phyloP scores from a whole-genome alignment of 495 filamentous ascomycete genomes.

The Xanthoparmelia taractica region DNA sequence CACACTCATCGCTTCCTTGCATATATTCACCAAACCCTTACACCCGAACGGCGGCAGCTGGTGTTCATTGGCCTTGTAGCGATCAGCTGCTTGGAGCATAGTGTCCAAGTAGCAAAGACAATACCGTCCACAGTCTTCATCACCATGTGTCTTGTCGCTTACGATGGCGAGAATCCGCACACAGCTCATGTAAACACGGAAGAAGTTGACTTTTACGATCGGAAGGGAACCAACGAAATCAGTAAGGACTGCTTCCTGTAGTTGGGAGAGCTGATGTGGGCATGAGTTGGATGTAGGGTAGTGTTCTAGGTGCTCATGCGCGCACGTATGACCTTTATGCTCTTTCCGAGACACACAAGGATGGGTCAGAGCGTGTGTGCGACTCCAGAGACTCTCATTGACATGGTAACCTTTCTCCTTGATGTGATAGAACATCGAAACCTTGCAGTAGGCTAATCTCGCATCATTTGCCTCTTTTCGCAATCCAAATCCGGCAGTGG shows the following conservation, averaged over 20 bases:
- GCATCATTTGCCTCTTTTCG: slow-evolving; percentile 17
- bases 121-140: slow-evolving; percentile 11
- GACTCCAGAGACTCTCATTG: slow-evolving; percentile 8
- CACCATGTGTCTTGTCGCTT: slow-evolving; percentile 22
- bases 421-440: slow-evolving; percentile 23
- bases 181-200: slow-evolving; percentile 23
- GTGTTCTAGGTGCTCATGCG: neutral
- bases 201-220: slow-evolving; percentile 24
- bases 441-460: slow-evolving; percentile 21
- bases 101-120: slow-evolving; percentile 25
- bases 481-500: slow-evolving; percentile 24
- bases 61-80: slow-evolving; percentile 10
- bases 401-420: slow-evolving; percentile 21
- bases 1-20: slow-evolving; percentile 14
- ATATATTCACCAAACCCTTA: slow-evolving; percentile 22
- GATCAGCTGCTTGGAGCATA: slow-evolving; percentile 23
- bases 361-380: neutral
- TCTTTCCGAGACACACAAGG: neutral
- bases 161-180: slow-evolving; percentile 20
- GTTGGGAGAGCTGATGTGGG: neutral
- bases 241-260: slow-evolving; percentile 11
- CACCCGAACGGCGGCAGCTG: slow-evolving; percentile 7
- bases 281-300: neutral
- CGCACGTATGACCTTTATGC: neutral
- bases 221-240: slow-evolving; percentile 21